Percentiles rank a stretch among this genome's conserved stretches.
phyloP scores from a whole-genome alignment of 2,329 filamentous ascomycete genomes.

The Lizonia empirigonia region DNA sequence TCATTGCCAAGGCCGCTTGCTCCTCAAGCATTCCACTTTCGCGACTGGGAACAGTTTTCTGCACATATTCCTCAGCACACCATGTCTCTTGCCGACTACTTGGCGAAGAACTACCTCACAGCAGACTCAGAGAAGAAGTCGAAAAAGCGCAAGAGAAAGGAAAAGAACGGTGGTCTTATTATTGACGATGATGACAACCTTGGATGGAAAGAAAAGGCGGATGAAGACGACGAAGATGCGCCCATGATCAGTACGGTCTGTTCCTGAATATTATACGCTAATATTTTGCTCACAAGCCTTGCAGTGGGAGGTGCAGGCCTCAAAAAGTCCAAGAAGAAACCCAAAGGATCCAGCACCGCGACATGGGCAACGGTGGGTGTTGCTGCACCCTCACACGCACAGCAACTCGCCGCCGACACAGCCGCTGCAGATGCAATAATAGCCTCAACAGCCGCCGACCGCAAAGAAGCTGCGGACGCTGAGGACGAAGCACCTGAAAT shows the following conservation, averaged over 20 bases:
- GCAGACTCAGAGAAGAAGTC: slow-evolving; percentile 61
- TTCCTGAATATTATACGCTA: neutral
- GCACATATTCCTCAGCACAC: slow-evolving; percentile 12
- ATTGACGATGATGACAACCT: slow-evolving; percentile 61
- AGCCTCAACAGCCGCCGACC: slow-evolving; percentile 71
- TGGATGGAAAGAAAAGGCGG: slow-evolving; percentile 57
- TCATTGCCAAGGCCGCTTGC: slow-evolving; percentile 12
- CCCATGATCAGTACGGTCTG: slow-evolving; percentile 48
- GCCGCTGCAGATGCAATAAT: slow-evolving; percentile 80
- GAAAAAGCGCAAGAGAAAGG: slow-evolving; percentile 59
- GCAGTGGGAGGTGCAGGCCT: slow-evolving; percentile 41
- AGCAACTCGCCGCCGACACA: slow-evolving; percentile 72
- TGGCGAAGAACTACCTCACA: slow-evolving; percentile 88
- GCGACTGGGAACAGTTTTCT: neutral
- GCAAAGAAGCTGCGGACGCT: slow-evolving; percentile 52
- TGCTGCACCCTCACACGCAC: slow-evolving; percentile 55
- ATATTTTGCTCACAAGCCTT: slow-evolving; percentile 28
- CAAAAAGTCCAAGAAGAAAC: slow-evolving; percentile 68
- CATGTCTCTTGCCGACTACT: slow-evolving; percentile 78
- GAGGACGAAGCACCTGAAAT: slow-evolving; percentile 52
- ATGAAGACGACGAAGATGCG: slow-evolving; percentile 62
- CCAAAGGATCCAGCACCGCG: slow-evolving; percentile 26
- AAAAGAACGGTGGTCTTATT: slow-evolving; percentile 50
- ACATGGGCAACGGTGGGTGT: slow-evolving; percentile 74
- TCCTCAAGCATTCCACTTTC: slow-evolving; percentile 6